Conservation (phyloP, 352 stramenopile genomes). For the Pythium apleroticum region DNA sequence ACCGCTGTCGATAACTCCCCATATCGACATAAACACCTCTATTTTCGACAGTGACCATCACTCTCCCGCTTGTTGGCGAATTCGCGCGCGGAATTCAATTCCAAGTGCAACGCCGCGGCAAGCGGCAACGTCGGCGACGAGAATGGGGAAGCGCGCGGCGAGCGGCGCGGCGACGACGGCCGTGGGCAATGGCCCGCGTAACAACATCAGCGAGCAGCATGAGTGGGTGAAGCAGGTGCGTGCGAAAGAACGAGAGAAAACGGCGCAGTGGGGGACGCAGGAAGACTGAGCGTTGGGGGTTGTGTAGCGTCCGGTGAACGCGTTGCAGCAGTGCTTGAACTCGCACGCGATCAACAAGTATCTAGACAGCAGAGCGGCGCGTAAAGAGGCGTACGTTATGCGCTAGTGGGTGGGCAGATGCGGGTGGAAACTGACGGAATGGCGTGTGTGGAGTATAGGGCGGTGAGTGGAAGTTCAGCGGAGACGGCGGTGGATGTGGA, state of each 20-base stretch:
- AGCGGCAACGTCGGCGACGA: neutral
- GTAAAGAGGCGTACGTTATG: constrained; percentile 43
- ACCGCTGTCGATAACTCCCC: constrained; percentile 13
- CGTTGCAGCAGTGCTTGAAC: constrained; percentile 75
- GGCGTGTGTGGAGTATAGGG: constrained; percentile 8
- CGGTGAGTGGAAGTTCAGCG: neutral
- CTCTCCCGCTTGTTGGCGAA: constrained; percentile 3
- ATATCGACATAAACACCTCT: no score
- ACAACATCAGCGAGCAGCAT: constrained; percentile 66
- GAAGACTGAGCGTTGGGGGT: neutral
- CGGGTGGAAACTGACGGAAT: neutral
- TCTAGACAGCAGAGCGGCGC: constrained; percentile 49
- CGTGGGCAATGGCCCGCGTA: constrained; percentile 20
- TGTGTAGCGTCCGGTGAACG: constrained; percentile 36
- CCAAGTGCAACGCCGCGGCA: constrained; percentile 17
- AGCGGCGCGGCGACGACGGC: constrained; percentile 6
- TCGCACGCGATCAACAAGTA: constrained; percentile 76
- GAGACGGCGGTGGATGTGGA: constrained; percentile 9
- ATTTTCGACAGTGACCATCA: constrained; percentile 26
- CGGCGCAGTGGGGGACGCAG: neutral
- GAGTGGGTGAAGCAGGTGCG: constrained; percentile 56
- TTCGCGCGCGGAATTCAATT: constrained; percentile 17
- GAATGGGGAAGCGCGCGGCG: constrained; percentile 18
- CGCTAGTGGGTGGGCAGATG: neutral
- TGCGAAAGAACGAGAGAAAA: neutral